Base-by-base conservation (phyloP, 2,329 filamentous ascomycete species). In the Acrodontium crateriforme region DNA sequence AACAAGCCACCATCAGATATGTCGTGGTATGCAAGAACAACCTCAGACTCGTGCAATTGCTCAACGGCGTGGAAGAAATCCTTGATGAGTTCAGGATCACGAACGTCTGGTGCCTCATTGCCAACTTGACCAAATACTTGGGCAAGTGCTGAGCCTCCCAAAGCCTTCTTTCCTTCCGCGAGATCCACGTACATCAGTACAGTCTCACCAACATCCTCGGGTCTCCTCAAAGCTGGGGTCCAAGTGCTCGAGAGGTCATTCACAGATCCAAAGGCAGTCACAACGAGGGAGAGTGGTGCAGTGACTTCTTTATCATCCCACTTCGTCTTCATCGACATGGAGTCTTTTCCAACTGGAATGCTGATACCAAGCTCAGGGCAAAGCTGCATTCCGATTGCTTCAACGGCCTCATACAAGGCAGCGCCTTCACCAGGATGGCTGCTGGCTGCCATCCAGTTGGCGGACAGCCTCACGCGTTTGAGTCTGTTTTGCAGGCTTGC, bases 361-460 rank as follows among this genome's bases (percentile, higher is more conserved):
- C 79, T 83, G 36, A 98, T 74, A 18, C 81, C 83, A n/a, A 95
- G 67, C 44, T 79, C 67, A 2, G 84, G 84, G 56, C 89, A 98
- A 6, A 98, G 65, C 25, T 92, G 79, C 71, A 93, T 78, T 26
- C 85, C 85, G 32, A 94, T 84, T 7, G 87, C 84, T 50, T 92
- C 71, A 2, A 94, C 89, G 16, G 85, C 89, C 54, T 94, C 83
- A 47, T 93, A 95, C 17, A 95, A 67, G 10, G 78, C 83, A 20
- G 87, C 85, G 21, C 83, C 85, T 56, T 98, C 89, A 25, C 89
- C 89, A 13, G 81, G 77, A 52, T 94, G 84, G 49, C 75, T 84
- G 35, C 85, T 81, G n/a, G 87, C 87, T 3, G 84, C 85, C 89
- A 95, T 95, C 87, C 87, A 98, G 60, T 98, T 95, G 27, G 87